Evolutionary conservation across 2,329 filamentous ascomycete species (phyloP), one percentile per base, ranked within the genome.

Genomic region (Thelonectria rubi): DNA sequence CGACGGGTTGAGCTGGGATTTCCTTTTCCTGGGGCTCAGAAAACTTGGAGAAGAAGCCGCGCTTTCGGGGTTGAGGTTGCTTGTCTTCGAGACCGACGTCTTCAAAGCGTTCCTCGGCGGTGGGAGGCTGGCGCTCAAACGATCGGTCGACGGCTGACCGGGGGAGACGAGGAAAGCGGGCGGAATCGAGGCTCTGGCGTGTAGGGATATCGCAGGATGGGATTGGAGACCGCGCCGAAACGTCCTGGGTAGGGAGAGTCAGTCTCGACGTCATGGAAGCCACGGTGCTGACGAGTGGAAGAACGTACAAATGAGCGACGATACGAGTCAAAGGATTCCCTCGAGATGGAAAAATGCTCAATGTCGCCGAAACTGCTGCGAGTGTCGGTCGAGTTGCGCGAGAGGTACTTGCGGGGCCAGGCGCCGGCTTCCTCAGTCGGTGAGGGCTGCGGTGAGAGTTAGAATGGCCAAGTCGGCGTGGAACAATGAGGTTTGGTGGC

Each of bases 311-410:
- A 98, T 66, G 94, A 97, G 72, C 95, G 88, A 65, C 95, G 86
- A 79, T 98, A 98, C 3, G 94, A 97, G 76, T 98, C 95, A 74
- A 98, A 98, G 2, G 94, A 97, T 79, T 98, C 95, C 72, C 94
- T 87, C 39, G 94, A 97, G 75, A 98, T 98, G 65, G 91, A 93
- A 76, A 98, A 98, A 14, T 91, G 93, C 75, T 98, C 94, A 70
- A 93, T 94, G 64, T 97, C 93, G 71, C 89, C 88, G 62, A 92
- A 81, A 69, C 90, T 86, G 73, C 85, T 88, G 58, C 79, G 79
- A 32, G 81, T 84, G 66, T 86, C 84, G 67, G 80, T 82, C 5
- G 86, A 88, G 45, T 79, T 80, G 58, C 84, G 80, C 10, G 78
- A 73, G 58, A 86, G 77, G 63, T 83, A 81, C 64, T 82, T 80